Base-by-base conservation (phyloP, 768 basidiomycete species). In the Kondoa malvinella region DNA sequence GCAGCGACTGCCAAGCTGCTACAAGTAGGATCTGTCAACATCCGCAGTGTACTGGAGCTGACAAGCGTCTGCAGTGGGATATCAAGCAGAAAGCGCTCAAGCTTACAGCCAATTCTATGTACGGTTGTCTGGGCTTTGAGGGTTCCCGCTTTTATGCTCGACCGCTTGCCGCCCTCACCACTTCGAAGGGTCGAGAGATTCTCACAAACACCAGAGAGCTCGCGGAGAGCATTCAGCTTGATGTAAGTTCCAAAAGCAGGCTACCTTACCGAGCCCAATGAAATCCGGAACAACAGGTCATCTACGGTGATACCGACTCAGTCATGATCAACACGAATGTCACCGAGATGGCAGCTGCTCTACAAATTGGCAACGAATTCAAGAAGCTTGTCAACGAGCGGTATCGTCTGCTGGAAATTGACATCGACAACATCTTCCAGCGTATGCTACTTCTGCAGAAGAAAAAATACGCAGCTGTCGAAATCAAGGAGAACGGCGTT, bases 51-150 rank as follows among this genome's bases (percentile, higher is more conserved):
- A 4, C 40, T 27, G 34, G 8, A 58, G 25, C 25, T 34, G 57
- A 40, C 25, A 17, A 32, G 1, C 4, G 27, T 21, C 27, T 17
- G 1, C 74, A 96, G 89, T 97, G 87, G 74, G 92, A 99, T 74
- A 95, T 97, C 79, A 92, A 91, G 75, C 95, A 99, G 73, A 86
- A 89, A 77, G 95, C 95, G 0, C 81, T 97, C 63, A 97, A 97
- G 79, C 84, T 97, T 34, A 99, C 95, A 2, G 95, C 95, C 62
- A 97, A 99, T 80, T 92, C 89, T 81, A 99, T 97, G 95, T 99
- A 99, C 77, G 95, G 95, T 21, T 99, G 95, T 81, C 85, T 99
- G 26, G 95, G 95, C 61, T 97, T 96, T 76, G 91, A 92, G 75
- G 88, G 91, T 73, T 96, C 95, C 12, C 81, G 95, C 63, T 97